Evolutionary conservation across 1,139 yeast species (phyloP).

Genomic region (Candida pseudoviswanathii): DNA sequence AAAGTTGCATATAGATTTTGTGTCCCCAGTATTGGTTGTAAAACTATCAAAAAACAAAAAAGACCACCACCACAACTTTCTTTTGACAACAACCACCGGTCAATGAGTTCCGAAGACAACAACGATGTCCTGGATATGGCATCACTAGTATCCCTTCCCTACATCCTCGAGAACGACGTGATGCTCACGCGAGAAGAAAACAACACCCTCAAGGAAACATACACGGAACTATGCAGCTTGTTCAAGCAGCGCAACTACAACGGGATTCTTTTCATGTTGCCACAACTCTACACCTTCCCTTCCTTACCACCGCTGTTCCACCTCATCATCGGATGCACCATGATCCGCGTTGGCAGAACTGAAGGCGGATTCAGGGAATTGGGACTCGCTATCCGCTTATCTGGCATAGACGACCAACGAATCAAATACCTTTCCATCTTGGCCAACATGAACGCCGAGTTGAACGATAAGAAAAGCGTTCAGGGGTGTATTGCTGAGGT

Average conservation of each 20-base stretch:
- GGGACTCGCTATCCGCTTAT: conserved; percentile 12
- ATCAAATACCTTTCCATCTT: conserved; percentile 10
- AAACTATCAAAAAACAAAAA: no score
- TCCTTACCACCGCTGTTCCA: conserved; percentile 11
- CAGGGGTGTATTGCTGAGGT: conserved; percentile 15
- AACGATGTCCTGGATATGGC: background rate
- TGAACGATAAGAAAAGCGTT: conserved; percentile 11
- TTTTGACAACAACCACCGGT: background rate
- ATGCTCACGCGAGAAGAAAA: background rate
- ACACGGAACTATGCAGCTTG: conserved; percentile 5
- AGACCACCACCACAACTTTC: background rate
- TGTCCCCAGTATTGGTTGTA: background rate
- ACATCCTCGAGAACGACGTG: background rate
- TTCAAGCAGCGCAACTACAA: conserved; percentile 10
- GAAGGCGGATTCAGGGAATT: conserved; percentile 14
- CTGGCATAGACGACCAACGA: conserved; percentile 7
- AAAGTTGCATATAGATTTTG: background rate
- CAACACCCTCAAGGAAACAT: background rate
- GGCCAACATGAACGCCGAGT: conserved; percentile 11
- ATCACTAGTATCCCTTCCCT: background rate
- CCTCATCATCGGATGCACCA: conserved; percentile 14
- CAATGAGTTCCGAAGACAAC: background rate
- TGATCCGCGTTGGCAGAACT: conserved; percentile 13
- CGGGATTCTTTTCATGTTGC: conserved; percentile 12
- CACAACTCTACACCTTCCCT: conserved; percentile 9